A percentile compares a stretch with the other conserved stretches of the same genome.
Conservation (phyloP, 2,329 filamentous ascomycete genomes). For the Aspergillus unguis region DNA sequence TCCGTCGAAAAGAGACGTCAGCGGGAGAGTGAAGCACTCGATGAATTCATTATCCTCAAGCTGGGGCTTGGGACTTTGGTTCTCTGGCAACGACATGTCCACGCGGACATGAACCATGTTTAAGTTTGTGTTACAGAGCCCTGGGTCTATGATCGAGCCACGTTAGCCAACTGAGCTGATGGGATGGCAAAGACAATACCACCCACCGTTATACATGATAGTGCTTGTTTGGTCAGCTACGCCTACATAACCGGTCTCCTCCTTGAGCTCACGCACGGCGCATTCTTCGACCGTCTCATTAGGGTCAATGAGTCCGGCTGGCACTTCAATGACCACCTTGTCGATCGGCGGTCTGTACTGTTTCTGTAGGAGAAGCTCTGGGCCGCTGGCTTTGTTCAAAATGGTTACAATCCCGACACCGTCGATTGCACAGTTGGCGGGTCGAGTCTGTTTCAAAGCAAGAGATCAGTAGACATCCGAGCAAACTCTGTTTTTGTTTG, state of each 20-base stretch:
- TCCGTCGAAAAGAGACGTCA: constrained; percentile 63
- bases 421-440: constrained; percentile 52
- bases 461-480: constrained; percentile 6
- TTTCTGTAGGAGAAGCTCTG: constrained; percentile 52
- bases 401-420: constrained; percentile 61
- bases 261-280: constrained; percentile 57
- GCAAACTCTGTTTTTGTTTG: background rate
- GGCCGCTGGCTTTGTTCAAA: constrained; percentile 51
- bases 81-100: constrained; percentile 66
- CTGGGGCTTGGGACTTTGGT: constrained; percentile 65
- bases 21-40: constrained; percentile 68
- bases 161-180: background rate
- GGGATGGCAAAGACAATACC: background rate
- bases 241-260: constrained; percentile 62
- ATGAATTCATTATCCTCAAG: constrained; percentile 81
- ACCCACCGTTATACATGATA: constrained; percentile 46
- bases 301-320: constrained; percentile 58
- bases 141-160: constrained; percentile 38
- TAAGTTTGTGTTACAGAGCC: constrained; percentile 50
- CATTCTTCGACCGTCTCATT: constrained; percentile 56
- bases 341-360: constrained; percentile 60
- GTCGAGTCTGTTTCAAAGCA: constrained; percentile 35
- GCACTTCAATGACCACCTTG: constrained; percentile 58
- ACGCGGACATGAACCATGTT: constrained; percentile 67
- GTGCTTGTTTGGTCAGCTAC: constrained; percentile 41